These are phyloP conservation scores for Gigaspora rosea DNA, from an alignment of 192 early-diverging fungal genomes.

Conservation along the genomic window DNA sequence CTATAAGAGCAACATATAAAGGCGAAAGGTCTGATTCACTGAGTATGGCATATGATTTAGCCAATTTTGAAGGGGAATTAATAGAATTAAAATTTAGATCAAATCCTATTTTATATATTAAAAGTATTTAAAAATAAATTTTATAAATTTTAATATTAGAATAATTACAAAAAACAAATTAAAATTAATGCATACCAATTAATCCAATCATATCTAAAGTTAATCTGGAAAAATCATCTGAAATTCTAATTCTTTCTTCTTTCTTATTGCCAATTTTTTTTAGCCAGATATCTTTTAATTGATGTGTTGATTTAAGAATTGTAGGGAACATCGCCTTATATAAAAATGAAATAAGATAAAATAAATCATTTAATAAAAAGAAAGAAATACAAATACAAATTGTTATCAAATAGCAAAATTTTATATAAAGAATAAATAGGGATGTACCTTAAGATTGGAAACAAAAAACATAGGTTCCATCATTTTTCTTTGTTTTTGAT, in stretches of 20 bases:
- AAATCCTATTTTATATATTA: slow-evolving; percentile 47
- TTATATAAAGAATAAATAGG: no score
- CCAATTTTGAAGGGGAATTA: slow-evolving; percentile 41
- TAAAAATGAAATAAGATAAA: no score
- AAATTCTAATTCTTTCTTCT: slow-evolving; percentile 42
- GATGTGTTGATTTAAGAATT: slow-evolving; percentile 36
- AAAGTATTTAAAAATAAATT: not conserved
- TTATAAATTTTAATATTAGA: no score
- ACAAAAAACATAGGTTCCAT: slow-evolving; percentile 56
- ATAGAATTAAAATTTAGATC: slow-evolving; percentile 50
- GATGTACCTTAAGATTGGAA: slow-evolving; percentile 45
- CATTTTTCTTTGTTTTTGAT: slow-evolving; percentile 57
- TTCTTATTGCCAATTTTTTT: slow-evolving; percentile 31
- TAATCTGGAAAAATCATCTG: slow-evolving; percentile 38
- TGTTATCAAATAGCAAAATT: no score
- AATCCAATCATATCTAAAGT: slow-evolving; percentile 52
- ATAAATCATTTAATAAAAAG: no score
- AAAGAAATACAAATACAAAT: no score
- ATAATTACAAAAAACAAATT: no score
- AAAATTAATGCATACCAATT: no score
- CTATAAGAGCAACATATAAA: no score
- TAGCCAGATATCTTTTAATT: slow-evolving; percentile 44
- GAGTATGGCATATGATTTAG: slow-evolving; percentile 39
- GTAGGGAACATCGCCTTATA: slow-evolving; percentile 18
- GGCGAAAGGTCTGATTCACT: no score